Percentiles rank a stretch among this genome's conserved stretches.
Evolutionary conservation across 2,329 filamentous ascomycete genomes (phyloP).

Genomic region (Rutstroemia sp.): DNA sequence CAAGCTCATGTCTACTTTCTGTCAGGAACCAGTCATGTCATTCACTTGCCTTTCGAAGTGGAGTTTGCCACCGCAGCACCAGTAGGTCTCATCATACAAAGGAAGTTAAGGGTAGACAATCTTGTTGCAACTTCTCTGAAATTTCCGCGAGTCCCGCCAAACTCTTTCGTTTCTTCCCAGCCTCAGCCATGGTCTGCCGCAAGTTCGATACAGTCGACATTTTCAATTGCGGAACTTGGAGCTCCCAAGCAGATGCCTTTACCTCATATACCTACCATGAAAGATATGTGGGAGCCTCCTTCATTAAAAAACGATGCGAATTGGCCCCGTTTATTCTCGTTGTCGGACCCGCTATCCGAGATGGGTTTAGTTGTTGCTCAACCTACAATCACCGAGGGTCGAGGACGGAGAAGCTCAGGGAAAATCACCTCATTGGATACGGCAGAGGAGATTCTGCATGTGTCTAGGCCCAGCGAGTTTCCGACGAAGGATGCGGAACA

Average conservation of each 20-base stretch:
- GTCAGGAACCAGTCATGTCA: slow-evolving; percentile 76
- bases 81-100: slow-evolving; percentile 76
- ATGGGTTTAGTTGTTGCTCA: slow-evolving; percentile 72
- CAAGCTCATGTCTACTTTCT: slow-evolving; percentile 93
- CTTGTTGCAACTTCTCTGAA: slow-evolving; percentile 45
- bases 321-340: slow-evolving; percentile 70
- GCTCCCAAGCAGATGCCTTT: slow-evolving; percentile 47
- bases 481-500: slow-evolving; percentile 31
- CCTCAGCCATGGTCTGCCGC: slow-evolving; percentile 43
- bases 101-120: slow-evolving; percentile 54
- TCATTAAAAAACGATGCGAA: slow-evolving; percentile 47
- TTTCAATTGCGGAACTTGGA: slow-evolving; percentile 50
- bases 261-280: slow-evolving; percentile 45
- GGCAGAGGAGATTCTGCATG: slow-evolving; percentile 76
- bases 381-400: slow-evolving; percentile 35
- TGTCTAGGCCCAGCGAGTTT: slow-evolving; percentile 59
- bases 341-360: slow-evolving; percentile 81
- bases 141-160: slow-evolving; percentile 61
- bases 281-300: slow-evolving; percentile 50
- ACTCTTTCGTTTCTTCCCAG: slow-evolving; percentile 74
- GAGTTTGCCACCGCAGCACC: slow-evolving; percentile 79
- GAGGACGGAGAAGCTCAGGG: slow-evolving; percentile 32
- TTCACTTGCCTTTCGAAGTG: slow-evolving; percentile 92
- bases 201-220: slow-evolving; percentile 42
- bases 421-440: slow-evolving; percentile 56